These are phyloP conservation scores for Lactarius sanguifluus DNA, from an alignment of 768 basidiomycete genomes.

Conservation along the genomic window DNA sequence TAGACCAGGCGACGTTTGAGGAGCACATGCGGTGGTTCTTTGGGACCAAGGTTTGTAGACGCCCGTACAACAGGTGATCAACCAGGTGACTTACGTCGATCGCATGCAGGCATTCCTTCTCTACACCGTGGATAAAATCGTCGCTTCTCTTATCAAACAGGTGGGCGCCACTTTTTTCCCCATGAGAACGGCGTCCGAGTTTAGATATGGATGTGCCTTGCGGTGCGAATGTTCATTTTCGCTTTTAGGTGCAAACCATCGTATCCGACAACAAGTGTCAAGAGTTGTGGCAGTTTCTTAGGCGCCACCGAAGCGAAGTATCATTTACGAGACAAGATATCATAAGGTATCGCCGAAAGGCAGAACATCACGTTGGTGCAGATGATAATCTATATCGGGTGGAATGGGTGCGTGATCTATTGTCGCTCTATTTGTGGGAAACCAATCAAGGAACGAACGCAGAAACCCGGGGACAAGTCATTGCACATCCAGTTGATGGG, in stretches of 20 bases:
- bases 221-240: constrained; percentile 18
- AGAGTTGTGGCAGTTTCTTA: constrained; percentile 77
- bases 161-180: constrained; percentile 44
- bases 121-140: constrained; percentile 93
- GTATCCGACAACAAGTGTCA: constrained; percentile 82
- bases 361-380: constrained; percentile 69
- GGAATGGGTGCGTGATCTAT: constrained; percentile 64
- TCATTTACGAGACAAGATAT: constrained; percentile 60
- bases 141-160: constrained; percentile 89
- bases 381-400: constrained; percentile 78
- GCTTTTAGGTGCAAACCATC: constrained; percentile 76
- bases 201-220: constrained; percentile 8
- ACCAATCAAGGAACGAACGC: constrained; percentile 23
- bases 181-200: background rate
- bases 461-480: constrained; percentile 56
- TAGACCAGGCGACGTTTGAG: constrained; percentile 91
- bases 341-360: constrained; percentile 76
- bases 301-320: constrained; percentile 57
- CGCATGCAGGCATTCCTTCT: constrained; percentile 73
- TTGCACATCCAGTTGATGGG: constrained; percentile 64
- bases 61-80: constrained; percentile 26
- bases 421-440: background rate
- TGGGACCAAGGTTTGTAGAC: constrained; percentile 64
- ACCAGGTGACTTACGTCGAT: constrained; percentile 34
- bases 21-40: constrained; percentile 96